Percentiles rank a stretch among this genome's conserved stretches.
Conservation (phyloP, 257 asterid genomes). For the Solanum acaule region DNA sequence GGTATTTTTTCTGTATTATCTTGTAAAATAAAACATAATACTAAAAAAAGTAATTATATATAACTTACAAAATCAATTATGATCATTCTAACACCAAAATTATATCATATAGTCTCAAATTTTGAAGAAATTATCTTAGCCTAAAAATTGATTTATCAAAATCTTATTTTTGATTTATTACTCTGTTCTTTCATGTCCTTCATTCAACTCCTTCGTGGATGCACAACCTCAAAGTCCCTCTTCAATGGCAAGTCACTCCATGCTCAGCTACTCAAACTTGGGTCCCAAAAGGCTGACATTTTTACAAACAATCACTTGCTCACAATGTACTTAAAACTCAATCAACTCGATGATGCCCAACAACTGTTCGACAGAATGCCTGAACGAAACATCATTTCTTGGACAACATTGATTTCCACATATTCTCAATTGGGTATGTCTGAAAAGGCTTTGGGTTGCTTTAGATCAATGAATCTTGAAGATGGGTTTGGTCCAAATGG, state of each 20-base stretch:
- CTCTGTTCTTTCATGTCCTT: slow-evolving; percentile 23
- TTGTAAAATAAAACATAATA: too few relatives aligned
- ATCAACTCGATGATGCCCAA: slow-evolving; percentile 25
- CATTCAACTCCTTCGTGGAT: slow-evolving; percentile 42
- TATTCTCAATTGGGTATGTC: slow-evolving; percentile 42
- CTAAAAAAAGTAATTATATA: too few relatives aligned
- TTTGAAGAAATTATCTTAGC: background rate
- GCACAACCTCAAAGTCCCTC: slow-evolving; percentile 29
- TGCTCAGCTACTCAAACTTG: slow-evolving; percentile 39
- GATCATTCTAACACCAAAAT: too few relatives aligned
- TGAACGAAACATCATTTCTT: slow-evolving; percentile 40
- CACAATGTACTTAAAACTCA: slow-evolving; percentile 31
- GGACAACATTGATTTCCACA: slow-evolving; percentile 60
- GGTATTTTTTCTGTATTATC: too few relatives aligned
- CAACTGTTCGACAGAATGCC: slow-evolving; percentile 55
- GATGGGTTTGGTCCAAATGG: slow-evolving; percentile 44
- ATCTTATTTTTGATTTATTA: background rate
- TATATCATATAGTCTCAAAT: background rate
- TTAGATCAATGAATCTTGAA: slow-evolving; percentile 45
- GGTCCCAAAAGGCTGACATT: slow-evolving; percentile 21
- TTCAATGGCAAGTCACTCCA: slow-evolving; percentile 46
- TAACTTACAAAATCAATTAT: too few relatives aligned
- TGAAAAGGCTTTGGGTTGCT: slow-evolving; percentile 34
- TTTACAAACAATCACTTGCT: slow-evolving; percentile 52
- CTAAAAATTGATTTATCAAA: background rate